Evolutionary conservation across 352 stramenopile genomes (phyloP).

Genomic region (Phytophthora syringae): DNA sequence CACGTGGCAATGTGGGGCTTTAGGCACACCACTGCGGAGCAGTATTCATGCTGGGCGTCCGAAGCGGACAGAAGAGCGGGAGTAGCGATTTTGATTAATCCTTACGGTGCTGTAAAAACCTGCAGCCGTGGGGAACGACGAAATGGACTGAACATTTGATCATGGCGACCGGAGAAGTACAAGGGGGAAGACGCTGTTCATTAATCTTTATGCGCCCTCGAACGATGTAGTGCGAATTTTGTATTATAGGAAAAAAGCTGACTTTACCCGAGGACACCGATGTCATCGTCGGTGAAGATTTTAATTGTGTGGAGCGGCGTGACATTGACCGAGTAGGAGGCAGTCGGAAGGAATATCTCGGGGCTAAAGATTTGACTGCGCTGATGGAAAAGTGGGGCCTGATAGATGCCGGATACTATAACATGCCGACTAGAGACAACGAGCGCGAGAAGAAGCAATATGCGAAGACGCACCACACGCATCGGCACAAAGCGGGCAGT

Average conservation of each 20-base stretch:
- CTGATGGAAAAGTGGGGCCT: neutral
- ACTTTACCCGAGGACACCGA: neutral
- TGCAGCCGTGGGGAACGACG: neutral
- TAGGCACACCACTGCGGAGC: neutral
- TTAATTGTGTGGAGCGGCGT: neutral
- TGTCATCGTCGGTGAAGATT: neutral
- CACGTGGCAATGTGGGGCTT: neutral
- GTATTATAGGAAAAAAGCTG: neutral
- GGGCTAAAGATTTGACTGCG: no score
- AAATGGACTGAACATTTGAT: neutral
- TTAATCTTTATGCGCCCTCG: neutral
- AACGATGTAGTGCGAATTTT: neutral
- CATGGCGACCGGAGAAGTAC: neutral
- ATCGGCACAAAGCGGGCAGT: neutral
- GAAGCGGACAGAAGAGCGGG: neutral
- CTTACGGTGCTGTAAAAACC: neutral
- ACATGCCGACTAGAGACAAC: neutral
- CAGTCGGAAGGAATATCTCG: no score
- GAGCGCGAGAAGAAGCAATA: neutral
- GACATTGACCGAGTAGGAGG: no score
- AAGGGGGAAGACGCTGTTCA: neutral
- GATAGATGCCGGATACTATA: neutral
- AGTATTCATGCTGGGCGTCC: neutral
- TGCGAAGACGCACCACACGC: neutral
- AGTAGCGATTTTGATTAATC: neutral